These are phyloP conservation scores for Alternaria arbusti DNA, from an alignment of 2,329 filamentous ascomycete genomes.

Conservation along the genomic window DNA sequence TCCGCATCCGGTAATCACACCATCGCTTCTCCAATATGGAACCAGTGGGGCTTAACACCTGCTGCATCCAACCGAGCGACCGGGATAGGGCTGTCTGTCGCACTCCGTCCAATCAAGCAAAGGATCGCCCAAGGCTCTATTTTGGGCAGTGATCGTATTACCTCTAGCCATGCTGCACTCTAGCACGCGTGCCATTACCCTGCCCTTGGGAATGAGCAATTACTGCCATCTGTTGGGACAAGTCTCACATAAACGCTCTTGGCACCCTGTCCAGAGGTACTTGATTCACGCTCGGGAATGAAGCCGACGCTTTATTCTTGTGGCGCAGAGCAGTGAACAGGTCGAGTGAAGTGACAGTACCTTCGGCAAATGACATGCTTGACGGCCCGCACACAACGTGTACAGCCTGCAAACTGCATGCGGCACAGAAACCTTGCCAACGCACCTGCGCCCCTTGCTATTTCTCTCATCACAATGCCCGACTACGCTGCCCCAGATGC, in stretches of 20 bases:
- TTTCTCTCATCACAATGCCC: neutral
- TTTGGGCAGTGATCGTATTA: constrained; percentile 17
- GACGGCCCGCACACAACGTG: neutral
- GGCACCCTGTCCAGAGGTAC: neutral
- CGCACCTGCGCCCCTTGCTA: neutral
- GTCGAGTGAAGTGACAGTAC: neutral
- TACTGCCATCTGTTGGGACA: neutral
- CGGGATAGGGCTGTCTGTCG: constrained; percentile 28
- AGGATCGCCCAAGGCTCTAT: constrained; percentile 25
- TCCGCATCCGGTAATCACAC: constrained; percentile 20
- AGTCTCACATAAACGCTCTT: constrained; percentile 16
- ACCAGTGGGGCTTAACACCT: constrained; percentile 27
- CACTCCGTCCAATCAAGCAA: constrained; percentile 23
- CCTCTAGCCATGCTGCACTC: constrained; percentile 8
- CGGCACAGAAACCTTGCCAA: neutral
- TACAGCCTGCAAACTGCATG: neutral
- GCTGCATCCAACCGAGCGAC: constrained; percentile 37
- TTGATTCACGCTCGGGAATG: neutral
- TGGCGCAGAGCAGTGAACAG: neutral
- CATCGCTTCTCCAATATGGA: constrained; percentile 24
- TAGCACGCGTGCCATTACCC: constrained; percentile 8
- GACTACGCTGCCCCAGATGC: neutral
- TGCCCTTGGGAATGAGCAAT: constrained; percentile 14
- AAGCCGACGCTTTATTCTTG: neutral
- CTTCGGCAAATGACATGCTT: neutral